Evolutionary conservation across 805 yeast species (phyloP).

Genomic region (Candida pseudoglaebosa): DNA sequence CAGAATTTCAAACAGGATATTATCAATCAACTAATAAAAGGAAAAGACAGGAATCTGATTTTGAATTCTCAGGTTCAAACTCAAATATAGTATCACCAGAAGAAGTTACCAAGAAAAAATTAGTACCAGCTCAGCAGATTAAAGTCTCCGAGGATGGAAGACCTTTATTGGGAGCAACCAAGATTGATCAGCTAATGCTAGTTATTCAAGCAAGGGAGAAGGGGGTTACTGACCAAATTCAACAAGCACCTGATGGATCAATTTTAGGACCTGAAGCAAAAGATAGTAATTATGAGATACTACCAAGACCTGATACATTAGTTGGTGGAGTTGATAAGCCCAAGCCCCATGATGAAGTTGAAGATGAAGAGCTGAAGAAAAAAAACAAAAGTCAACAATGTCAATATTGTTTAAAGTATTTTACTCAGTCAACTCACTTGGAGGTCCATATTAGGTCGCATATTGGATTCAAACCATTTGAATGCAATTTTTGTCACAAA

Average conservation of each 20-base stretch:
- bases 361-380: conserved; percentile 15
- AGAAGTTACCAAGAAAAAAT: conserved; percentile 14
- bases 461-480: conserved; percentile 81
- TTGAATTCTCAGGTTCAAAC: neutral
- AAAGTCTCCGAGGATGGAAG: conserved; percentile 56
- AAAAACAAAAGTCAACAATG: conserved; percentile 60
- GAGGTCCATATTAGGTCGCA: conserved; percentile 88
- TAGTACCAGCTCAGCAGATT: conserved; percentile 46
- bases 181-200: conserved; percentile 87
- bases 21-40: conserved; percentile 2
- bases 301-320: conserved; percentile 54
- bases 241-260: conserved; percentile 67
- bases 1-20: conserved; percentile 8
- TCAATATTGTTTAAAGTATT: conserved; percentile 71
- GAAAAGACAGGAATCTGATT: conserved; percentile 2
- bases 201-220: conserved; percentile 85
- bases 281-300: conserved; percentile 32
- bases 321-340: conserved; percentile 82
- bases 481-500: conserved; percentile 74
- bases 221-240: conserved; percentile 61
- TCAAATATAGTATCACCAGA: conserved; percentile 1
- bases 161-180: conserved; percentile 78
- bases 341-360: conserved; percentile 17
- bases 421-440: conserved; percentile 86
- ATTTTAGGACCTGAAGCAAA: conserved; percentile 44